phyloP scores from a whole-genome alignment of 2,329 filamentous ascomycete species.

The Drechslerella stenobrocha region DNA sequence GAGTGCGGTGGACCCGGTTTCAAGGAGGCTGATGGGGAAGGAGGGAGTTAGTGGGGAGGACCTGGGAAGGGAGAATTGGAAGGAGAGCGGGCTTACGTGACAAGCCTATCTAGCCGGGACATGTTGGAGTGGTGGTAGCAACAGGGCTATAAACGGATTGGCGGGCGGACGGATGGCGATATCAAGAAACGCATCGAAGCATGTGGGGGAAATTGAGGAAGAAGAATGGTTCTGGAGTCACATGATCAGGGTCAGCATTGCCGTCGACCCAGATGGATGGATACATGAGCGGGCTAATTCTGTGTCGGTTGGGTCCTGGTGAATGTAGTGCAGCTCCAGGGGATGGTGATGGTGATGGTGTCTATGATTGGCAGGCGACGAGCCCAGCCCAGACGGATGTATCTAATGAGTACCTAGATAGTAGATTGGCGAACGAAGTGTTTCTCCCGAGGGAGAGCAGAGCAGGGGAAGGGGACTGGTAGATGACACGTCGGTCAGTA shows the following conservation, averaged over 20 bases:
- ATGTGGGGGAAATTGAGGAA: background rate
- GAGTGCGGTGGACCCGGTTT: slow-evolving; percentile 93
- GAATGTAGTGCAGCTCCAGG: too few relatives aligned
- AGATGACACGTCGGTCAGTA: too few relatives aligned
- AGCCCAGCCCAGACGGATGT: too few relatives aligned
- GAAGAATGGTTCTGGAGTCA: background rate
- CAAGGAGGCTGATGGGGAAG: slow-evolving; percentile 70
- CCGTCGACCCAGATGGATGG: background rate
- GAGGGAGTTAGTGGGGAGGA: slow-evolving; percentile 11
- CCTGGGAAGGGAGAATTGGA: slow-evolving; percentile 2
- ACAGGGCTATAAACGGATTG: slow-evolving; percentile 3
- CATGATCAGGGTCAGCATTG: slow-evolving; percentile 5
- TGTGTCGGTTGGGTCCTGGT: background rate
- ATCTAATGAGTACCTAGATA: too few relatives aligned
- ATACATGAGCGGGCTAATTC: background rate
- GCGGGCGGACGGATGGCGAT: background rate
- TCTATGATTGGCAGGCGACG: too few relatives aligned
- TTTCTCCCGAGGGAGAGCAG: too few relatives aligned
- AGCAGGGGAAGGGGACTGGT: too few relatives aligned
- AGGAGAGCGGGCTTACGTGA: slow-evolving; percentile 69
- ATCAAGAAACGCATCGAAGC: too few relatives aligned
- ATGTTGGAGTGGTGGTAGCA: slow-evolving; percentile 49
- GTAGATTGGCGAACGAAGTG: too few relatives aligned
- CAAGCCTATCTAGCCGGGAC: slow-evolving; percentile 75
- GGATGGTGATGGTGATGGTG: too few relatives aligned